Conservation (phyloP, 1,284 basidiomycete genomes). For the Cerioporus squamosus region DNA sequence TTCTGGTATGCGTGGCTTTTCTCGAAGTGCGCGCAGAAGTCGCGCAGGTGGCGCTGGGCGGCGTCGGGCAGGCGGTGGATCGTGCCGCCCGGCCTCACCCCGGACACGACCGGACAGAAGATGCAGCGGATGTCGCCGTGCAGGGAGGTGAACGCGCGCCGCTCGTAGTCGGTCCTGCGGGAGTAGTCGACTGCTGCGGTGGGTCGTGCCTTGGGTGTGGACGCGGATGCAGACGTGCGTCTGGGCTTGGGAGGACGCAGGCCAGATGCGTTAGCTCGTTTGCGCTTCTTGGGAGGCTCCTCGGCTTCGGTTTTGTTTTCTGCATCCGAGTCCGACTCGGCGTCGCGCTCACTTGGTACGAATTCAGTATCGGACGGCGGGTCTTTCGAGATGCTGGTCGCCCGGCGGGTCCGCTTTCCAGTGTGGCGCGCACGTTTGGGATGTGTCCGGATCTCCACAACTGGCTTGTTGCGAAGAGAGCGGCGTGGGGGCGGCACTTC, state of each 20-base stretch:
- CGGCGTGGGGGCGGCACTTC: not conserved
- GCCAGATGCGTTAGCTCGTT: not conserved
- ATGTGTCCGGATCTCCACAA: not conserved
- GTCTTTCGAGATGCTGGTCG: not conserved
- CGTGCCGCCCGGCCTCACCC: not conserved
- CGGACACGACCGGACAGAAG: not conserved
- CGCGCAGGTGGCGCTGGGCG: not conserved
- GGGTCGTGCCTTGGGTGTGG: not conserved
- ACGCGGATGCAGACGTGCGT: not conserved
- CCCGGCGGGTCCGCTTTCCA: no score
- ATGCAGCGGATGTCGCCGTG: conserved; percentile 2
- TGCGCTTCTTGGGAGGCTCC: not conserved
- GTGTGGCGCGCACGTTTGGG: not conserved
- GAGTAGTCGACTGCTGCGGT: not conserved
- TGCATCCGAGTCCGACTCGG: not conserved
- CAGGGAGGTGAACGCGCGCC: not conserved
- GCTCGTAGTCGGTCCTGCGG: not conserved
- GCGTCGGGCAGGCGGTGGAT: conserved; percentile 4
- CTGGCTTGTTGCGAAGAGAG: not conserved
- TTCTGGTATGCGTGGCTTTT: not conserved
- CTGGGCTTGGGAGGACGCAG: no score
- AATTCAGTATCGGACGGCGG: not conserved
- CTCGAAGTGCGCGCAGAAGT: not conserved
- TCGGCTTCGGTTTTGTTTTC: not conserved
- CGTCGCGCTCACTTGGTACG: not conserved